Evolutionary conservation across 139 green algal species (phyloP).

Genomic region (Coccomyxa sp.): DNA sequence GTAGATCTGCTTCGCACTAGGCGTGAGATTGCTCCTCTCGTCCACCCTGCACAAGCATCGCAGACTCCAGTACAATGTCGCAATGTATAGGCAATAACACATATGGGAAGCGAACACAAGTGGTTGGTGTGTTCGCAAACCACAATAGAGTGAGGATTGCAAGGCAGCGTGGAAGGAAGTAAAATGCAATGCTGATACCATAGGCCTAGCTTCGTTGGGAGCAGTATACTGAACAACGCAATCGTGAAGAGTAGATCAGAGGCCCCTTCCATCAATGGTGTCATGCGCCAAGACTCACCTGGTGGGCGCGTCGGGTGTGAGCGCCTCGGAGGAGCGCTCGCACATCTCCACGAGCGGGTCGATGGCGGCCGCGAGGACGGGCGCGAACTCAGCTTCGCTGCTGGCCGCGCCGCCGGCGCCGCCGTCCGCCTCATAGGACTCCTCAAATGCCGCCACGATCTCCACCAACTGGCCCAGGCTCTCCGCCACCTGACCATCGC

Average conservation of each 20-base stretch:
- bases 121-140: not conserved
- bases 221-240: too few species aligned
- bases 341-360: conserved; percentile 70
- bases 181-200: too few species aligned
- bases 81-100: not conserved
- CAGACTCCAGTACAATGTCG: not conserved
- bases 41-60: conserved; percentile 32
- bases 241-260: too few species aligned
- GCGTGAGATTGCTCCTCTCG: conserved; percentile 41
- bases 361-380: conserved; percentile 56
- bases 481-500: conserved; percentile 51
- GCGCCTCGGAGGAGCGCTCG: conserved; percentile 39
- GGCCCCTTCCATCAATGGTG: too few species aligned
- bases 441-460: conserved; percentile 60
- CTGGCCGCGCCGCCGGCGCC: not conserved
- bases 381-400: conserved; percentile 6
- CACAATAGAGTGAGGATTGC: too few species aligned
- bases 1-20: conserved; percentile 53
- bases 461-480: conserved; percentile 51
- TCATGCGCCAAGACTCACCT: not conserved
- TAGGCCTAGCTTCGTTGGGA: too few species aligned
- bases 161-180: too few species aligned
- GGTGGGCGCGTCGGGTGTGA: conserved; percentile 38
- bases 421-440: conserved; percentile 26
- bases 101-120: not conserved